Conservation (phyloP, 108 stramenopile genomes). For the Chaetoceros tenuissimus region DNA sequence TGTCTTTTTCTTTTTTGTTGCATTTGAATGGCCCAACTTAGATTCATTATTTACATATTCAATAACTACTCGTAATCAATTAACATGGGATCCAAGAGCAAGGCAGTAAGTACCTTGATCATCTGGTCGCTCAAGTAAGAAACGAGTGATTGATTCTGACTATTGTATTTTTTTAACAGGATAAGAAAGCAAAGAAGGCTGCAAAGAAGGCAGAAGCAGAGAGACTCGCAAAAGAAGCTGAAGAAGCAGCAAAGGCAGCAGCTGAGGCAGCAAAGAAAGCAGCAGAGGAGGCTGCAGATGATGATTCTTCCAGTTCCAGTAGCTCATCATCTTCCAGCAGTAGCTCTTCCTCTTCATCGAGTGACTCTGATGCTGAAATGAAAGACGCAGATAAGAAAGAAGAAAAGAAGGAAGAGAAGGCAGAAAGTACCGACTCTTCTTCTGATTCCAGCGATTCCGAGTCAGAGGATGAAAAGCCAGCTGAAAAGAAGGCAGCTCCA, state of each 20-base stretch:
- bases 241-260: constrained; percentile 2
- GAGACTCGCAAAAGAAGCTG: neutral
- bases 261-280: neutral
- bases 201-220: neutral
- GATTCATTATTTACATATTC: too few relatives aligned
- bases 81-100: too few relatives aligned
- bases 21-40: too few relatives aligned
- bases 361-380: neutral
- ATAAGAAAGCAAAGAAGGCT: constrained; percentile 8
- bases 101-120: too few relatives aligned
- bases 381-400: constrained; percentile 5
- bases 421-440: constrained; percentile 10
- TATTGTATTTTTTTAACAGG: neutral
- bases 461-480: constrained; percentile 24
- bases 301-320: neutral
- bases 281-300: neutral
- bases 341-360: neutral
- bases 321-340: neutral
- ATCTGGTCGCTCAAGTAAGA: too few relatives aligned
- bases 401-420: constrained; percentile 23
- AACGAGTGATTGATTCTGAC: too few relatives aligned
- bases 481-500: neutral
- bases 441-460: constrained; percentile 20
- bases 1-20: too few relatives aligned
- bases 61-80: too few relatives aligned